Percentiles rank a stretch among this genome's conserved stretches.
phyloP scores from a whole-genome alignment of 495 filamentous ascomycete species.

The Margaritispora aquatica region DNA sequence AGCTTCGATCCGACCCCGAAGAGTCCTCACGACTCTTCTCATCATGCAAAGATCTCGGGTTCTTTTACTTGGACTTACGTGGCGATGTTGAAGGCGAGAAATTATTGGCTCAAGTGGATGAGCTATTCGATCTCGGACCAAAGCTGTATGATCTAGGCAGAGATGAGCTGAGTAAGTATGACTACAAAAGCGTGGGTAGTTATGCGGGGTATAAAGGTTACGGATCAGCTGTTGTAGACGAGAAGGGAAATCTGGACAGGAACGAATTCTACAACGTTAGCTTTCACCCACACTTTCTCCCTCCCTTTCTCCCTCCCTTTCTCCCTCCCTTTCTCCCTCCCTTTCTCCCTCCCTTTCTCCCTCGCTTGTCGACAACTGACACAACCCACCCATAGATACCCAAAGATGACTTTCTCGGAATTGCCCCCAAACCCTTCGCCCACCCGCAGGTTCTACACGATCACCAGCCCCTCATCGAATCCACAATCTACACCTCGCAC shows the following conservation, averaged over 20 bases:
- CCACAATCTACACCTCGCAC: slow-evolving; percentile 45
- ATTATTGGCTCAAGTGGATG: slow-evolving; percentile 38
- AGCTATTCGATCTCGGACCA: slow-evolving; percentile 39
- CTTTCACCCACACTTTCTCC: no score
- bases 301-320: no score
- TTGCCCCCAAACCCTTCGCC: slow-evolving; percentile 34
- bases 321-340: no score
- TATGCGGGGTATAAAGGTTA: slow-evolving; percentile 54
- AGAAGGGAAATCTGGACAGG: slow-evolving; percentile 44
- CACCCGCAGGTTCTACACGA: slow-evolving; percentile 37
- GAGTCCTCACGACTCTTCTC: slow-evolving; percentile 41
- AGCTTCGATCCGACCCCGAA: slow-evolving; percentile 32
- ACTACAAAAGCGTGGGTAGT: slow-evolving; percentile 30
- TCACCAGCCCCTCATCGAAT: slow-evolving; percentile 33
- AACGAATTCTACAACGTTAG: slow-evolving; percentile 61
- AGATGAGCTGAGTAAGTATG: slow-evolving; percentile 48
- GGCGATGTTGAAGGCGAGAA: slow-evolving; percentile 36
- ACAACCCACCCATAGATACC: slow-evolving; percentile 27
- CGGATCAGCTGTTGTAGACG: slow-evolving; percentile 44
- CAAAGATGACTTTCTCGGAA: slow-evolving; percentile 48
- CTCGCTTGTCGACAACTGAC: background rate
- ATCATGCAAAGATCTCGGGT: slow-evolving; percentile 49
- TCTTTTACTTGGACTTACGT: slow-evolving; percentile 56
- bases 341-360: no score
- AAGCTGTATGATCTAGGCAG: slow-evolving; percentile 41